phyloP scores from a whole-genome alignment of 1,284 basidiomycete genomes.

The Gomphus sp. region DNA sequence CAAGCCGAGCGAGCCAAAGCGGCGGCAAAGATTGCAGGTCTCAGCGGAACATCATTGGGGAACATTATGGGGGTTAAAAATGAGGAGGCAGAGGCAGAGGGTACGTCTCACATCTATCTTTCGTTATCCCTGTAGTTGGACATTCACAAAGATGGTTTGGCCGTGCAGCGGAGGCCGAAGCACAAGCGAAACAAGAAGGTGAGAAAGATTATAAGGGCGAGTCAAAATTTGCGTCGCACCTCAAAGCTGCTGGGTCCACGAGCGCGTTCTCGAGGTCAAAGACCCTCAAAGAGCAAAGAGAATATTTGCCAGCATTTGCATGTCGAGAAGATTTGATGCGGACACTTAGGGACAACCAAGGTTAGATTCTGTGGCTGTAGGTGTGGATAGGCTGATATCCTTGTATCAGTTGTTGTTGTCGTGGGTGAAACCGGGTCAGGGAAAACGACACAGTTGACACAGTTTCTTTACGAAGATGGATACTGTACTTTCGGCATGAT shows the following conservation, averaged over 20 bases:
- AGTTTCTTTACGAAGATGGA: slow-evolving; percentile 94
- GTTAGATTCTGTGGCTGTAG: slow-evolving; percentile 27
- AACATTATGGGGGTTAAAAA: slow-evolving; percentile 98
- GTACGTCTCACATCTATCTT: slow-evolving; percentile 28
- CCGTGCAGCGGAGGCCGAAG: slow-evolving; percentile 51
- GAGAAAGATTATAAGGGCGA: slow-evolving; percentile 83
- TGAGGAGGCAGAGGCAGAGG: slow-evolving; percentile 81
- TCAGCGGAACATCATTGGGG: slow-evolving; percentile 89
- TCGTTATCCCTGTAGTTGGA: slow-evolving; percentile 42
- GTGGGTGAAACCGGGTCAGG: slow-evolving; percentile 95
- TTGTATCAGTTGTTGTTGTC: slow-evolving; percentile 69
- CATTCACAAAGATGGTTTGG: slow-evolving; percentile 60
- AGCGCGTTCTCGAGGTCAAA: slow-evolving; percentile 78
- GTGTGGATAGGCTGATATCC: neutral
- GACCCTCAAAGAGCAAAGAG: slow-evolving; percentile 90
- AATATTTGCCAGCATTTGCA: slow-evolving; percentile 97
- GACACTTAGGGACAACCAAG: slow-evolving; percentile 92
- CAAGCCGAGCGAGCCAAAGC: slow-evolving; percentile 93
- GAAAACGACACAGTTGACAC: slow-evolving; percentile 89
- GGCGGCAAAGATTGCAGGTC: slow-evolving; percentile 87
- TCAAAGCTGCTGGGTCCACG: slow-evolving; percentile 71
- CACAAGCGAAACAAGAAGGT: slow-evolving; percentile 35
- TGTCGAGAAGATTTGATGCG: slow-evolving; percentile 91
- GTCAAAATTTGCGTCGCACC: slow-evolving; percentile 90
- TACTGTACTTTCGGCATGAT: slow-evolving; percentile 85